Evolutionary conservation across 2,329 filamentous ascomycete species (phyloP).

Genomic region (Sphaerulina musiva): DNA sequence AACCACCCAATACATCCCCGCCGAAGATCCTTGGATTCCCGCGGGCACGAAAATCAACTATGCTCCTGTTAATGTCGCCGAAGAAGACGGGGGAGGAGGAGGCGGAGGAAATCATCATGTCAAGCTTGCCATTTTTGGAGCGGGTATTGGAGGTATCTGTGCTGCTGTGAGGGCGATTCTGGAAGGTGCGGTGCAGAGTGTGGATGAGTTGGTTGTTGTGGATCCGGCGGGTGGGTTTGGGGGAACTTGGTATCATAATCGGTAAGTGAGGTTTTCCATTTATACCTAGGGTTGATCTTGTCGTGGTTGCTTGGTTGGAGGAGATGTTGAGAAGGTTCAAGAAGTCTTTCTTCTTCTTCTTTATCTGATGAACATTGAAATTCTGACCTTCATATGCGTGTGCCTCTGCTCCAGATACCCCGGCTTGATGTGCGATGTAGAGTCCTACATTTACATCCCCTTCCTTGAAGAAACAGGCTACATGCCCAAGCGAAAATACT

Average conservation of each 20-base stretch:
- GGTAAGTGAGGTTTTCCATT: neutral
- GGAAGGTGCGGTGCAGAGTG: constrained; percentile 28
- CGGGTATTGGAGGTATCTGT: constrained; percentile 41
- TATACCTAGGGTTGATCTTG: too few species aligned
- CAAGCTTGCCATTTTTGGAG: constrained; percentile 37
- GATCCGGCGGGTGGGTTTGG: constrained; percentile 46
- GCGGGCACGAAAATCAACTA: constrained; percentile 16
- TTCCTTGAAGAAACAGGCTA: constrained; percentile 53
- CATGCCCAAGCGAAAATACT: constrained; percentile 49
- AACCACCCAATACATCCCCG: constrained; percentile 22
- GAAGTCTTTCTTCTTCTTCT: too few species aligned
- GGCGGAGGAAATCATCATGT: neutral
- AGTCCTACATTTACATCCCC: constrained; percentile 54
- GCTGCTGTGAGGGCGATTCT: constrained; percentile 38
- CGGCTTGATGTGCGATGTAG: constrained; percentile 51
- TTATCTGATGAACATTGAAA: too few species aligned
- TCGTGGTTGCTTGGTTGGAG: too few species aligned
- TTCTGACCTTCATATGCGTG: too few species aligned
- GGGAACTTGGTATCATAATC: constrained; percentile 46
- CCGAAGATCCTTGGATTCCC: constrained; percentile 29
- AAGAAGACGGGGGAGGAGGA: constrained; percentile 5
- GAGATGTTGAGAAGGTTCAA: neutral
- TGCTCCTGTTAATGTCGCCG: constrained; percentile 1
- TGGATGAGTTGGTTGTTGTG: constrained; percentile 37
- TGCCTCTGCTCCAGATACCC: constrained; percentile 33